Evolutionary conservation across 495 filamentous ascomycete genomes (phyloP).

Genomic region (Thozetella sp.): DNA sequence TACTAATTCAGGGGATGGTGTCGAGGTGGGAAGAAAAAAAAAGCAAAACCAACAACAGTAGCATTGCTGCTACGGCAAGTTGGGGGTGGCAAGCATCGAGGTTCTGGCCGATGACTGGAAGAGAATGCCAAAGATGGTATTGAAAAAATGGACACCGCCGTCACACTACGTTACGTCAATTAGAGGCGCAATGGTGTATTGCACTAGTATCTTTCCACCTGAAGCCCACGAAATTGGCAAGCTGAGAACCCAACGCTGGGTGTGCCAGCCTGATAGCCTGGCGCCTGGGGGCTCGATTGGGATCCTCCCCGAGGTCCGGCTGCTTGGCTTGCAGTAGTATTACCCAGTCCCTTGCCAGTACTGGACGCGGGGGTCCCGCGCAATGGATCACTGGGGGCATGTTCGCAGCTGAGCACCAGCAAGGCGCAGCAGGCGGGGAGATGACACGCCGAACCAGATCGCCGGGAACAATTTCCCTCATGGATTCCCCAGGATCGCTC

Average conservation of each 20-base stretch:
- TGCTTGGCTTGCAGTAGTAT: no score
- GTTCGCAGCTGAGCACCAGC: background rate
- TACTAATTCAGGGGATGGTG: background rate
- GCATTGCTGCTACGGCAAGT: background rate
- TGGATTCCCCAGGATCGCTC: background rate
- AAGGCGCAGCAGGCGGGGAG: background rate
- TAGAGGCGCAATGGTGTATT: background rate
- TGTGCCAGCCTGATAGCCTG: background rate
- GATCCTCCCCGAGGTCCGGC: no score
- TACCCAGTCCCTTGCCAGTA: background rate
- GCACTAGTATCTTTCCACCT: no score
- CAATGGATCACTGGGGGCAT: background rate
- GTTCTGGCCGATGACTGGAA: no score
- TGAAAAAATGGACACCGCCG: no score
- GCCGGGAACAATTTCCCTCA: background rate
- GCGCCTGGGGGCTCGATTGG: no score
- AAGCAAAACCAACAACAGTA: background rate
- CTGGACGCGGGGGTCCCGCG: background rate
- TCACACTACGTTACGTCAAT: no score
- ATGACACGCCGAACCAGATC: background rate
- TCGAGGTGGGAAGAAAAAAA: background rate
- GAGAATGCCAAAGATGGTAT: background rate
- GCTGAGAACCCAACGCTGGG: background rate
- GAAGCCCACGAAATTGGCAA: background rate
- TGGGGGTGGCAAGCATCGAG: background rate